phyloP scores from a whole-genome alignment of 495 filamentous ascomycete species.

The Astrothelium subdiscretum region DNA sequence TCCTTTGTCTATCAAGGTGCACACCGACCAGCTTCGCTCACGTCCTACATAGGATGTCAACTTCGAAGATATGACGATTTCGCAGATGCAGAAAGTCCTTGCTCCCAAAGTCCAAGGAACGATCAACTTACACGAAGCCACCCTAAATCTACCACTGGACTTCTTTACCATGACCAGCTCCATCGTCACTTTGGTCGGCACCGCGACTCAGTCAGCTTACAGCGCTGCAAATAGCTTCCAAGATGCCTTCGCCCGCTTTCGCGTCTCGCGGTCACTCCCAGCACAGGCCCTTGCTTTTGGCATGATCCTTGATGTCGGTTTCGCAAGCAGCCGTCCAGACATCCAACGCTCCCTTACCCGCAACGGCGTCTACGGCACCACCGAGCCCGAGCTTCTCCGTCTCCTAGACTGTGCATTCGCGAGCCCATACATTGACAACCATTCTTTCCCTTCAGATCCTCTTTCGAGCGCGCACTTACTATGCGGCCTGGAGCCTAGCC shows the following conservation, averaged over 20 bases:
- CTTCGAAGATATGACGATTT: not conserved
- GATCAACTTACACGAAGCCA: slow-evolving; percentile 1
- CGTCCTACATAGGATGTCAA: not conserved
- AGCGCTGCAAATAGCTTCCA: slow-evolving; percentile 2
- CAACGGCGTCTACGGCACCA: not conserved
- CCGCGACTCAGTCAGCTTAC: slow-evolving; percentile 2
- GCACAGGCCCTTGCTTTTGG: not conserved
- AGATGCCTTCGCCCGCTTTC: not conserved
- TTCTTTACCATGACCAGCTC: slow-evolving; percentile 7
- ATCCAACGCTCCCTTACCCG: not conserved
- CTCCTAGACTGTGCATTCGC: not conserved
- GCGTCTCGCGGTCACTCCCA: not conserved
- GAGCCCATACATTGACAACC: not conserved
- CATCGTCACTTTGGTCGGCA: not conserved
- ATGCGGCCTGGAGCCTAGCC: not conserved
- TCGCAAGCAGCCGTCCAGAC: not conserved
- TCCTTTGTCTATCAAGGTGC: not conserved
- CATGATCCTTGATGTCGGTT: not conserved
- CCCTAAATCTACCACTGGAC: not conserved
- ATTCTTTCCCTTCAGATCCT: not conserved
- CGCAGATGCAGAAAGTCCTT: not conserved
- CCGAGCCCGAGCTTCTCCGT: not conserved
- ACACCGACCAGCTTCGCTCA: not conserved
- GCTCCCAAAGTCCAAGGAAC: slow-evolving; percentile 3
- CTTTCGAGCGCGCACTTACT: not conserved